A percentile compares a stretch with the other conserved stretches of the same genome.
Evolutionary conservation across 805 yeast genomes (phyloP).

Genomic region (Millerozyma miso): DNA sequence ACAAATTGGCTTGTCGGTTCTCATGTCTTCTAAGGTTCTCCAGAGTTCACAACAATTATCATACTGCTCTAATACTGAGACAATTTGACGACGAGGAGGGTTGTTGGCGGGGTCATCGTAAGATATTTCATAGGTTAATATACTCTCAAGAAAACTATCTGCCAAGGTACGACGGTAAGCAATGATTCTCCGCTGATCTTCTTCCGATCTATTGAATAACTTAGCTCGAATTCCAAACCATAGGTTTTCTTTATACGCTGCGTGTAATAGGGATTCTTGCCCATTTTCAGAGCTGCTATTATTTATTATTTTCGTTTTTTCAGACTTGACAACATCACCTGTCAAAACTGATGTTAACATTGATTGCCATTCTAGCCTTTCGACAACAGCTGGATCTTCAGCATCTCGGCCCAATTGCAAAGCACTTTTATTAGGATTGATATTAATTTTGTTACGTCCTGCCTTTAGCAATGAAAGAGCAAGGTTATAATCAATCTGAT

Average conservation of each 20-base stretch:
- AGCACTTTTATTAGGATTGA: conserved; percentile 30
- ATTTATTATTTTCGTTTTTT: conserved; percentile 70
- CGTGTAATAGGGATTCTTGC: conserved; percentile 47
- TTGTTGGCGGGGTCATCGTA: conserved; percentile 30
- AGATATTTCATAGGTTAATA: conserved; percentile 57
- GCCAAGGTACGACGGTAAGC: conserved; percentile 67
- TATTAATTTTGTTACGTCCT: conserved; percentile 28
- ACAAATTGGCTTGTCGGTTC: conserved; percentile 68
- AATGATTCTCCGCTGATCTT: conserved; percentile 69
- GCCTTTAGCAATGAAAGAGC: conserved; percentile 34
- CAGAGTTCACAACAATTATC: conserved; percentile 71
- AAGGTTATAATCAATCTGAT: conserved; percentile 45
- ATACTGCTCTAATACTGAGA: conserved; percentile 52
- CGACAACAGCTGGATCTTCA: conserved; percentile 52
- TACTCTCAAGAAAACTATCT: conserved; percentile 66
- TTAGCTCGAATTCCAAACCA: conserved; percentile 90
- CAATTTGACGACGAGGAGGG: conserved; percentile 46
- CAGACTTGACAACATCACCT: conserved; percentile 91
- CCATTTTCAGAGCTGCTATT: conserved; percentile 35
- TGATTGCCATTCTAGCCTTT: conserved; percentile 92
- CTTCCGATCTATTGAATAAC: conserved; percentile 72
- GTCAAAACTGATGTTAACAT: conserved; percentile 87
- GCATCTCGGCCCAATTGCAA: conserved; percentile 36
- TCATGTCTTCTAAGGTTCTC: conserved; percentile 77
- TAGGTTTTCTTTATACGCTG: conserved; percentile 61